phyloP scores from a whole-genome alignment of 352 stramenopile genomes.

The Bremia lactucae region DNA sequence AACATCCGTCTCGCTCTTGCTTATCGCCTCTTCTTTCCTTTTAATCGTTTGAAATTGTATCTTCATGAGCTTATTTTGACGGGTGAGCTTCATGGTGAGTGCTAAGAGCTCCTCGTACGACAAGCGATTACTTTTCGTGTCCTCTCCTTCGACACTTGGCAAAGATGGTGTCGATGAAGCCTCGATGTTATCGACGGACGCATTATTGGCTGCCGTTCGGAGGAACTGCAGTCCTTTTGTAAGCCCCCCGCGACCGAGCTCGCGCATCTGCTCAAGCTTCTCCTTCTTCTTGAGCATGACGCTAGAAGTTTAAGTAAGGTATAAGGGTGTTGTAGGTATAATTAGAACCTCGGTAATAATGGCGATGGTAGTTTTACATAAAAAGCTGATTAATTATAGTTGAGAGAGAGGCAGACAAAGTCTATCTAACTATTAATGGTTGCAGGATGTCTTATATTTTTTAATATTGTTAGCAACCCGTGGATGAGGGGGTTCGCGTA shows the following conservation, averaged over 20 bases:
- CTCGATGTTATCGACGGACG: constrained; percentile 13
- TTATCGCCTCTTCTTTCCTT: constrained; percentile 27
- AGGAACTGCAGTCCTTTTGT: constrained; percentile 76
- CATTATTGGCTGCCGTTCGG: constrained; percentile 22
- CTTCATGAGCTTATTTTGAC: constrained; percentile 85
- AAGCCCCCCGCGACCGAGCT: constrained; percentile 61
- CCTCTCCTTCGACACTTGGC: constrained; percentile 1
- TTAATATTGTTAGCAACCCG: no score
- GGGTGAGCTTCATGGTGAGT: constrained; percentile 83
- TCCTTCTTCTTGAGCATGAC: constrained; percentile 84
- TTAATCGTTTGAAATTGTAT: constrained; percentile 73
- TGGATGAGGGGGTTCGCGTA: no score
- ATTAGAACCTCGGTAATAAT: no score
- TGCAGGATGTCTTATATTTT: no score
- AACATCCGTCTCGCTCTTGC: constrained; percentile 34
- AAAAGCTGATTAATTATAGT: no score
- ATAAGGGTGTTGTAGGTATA: no score
- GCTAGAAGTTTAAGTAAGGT: no score
- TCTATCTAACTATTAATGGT: no score
- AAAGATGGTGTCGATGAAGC: background rate
- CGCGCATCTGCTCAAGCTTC: constrained; percentile 83
- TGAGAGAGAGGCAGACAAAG: no score
- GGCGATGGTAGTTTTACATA: no score
- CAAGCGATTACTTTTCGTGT: constrained; percentile 23
- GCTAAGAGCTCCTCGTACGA: constrained; percentile 75